A percentile compares a stretch with the other conserved stretches of the same genome.
Evolutionary conservation across 805 yeast genomes (phyloP).

Genomic region (Wickerhamiella occidentalis): DNA sequence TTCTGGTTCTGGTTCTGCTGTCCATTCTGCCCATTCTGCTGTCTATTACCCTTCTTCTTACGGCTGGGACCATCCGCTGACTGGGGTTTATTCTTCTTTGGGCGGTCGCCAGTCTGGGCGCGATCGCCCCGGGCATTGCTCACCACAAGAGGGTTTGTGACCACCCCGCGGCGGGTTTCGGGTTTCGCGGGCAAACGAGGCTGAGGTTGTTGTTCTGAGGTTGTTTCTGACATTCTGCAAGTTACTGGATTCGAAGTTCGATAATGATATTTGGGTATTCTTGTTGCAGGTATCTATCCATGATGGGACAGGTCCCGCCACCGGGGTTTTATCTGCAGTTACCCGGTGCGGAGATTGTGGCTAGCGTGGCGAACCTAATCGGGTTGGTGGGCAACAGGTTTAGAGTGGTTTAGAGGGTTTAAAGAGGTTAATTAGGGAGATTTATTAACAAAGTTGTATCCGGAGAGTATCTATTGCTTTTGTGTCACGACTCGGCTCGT

Average conservation of each 20-base stretch:
- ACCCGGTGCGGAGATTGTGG: conserved; percentile 3
- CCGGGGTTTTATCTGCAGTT: conserved; percentile 5
- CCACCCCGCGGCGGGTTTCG: conserved; percentile 7
- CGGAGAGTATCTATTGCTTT: too few relatives aligned
- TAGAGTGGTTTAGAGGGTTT: too few relatives aligned
- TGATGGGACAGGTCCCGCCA: neutral
- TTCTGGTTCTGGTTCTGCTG: neutral
- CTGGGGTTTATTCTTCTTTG: neutral
- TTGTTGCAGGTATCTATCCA: conserved; percentile 8
- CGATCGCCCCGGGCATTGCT: conserved; percentile 3
- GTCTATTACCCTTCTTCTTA: neutral
- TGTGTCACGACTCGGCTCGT: too few relatives aligned
- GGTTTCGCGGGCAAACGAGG: conserved; percentile 2
- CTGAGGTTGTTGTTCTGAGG: neutral
- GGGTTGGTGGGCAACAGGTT: too few relatives aligned
- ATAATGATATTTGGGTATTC: neutral
- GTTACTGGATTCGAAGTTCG: conserved; percentile 4
- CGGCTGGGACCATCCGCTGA: neutral
- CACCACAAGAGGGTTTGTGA: conserved; percentile 8
- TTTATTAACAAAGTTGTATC: too few relatives aligned
- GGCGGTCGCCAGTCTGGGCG: neutral
- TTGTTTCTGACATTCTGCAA: conserved; percentile 1
- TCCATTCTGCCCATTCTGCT: neutral
- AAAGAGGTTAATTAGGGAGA: too few relatives aligned
- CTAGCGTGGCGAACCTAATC: neutral